phyloP scores from a whole-genome alignment of 257 asterid genomes.

The Ilex aquifolium region DNA sequence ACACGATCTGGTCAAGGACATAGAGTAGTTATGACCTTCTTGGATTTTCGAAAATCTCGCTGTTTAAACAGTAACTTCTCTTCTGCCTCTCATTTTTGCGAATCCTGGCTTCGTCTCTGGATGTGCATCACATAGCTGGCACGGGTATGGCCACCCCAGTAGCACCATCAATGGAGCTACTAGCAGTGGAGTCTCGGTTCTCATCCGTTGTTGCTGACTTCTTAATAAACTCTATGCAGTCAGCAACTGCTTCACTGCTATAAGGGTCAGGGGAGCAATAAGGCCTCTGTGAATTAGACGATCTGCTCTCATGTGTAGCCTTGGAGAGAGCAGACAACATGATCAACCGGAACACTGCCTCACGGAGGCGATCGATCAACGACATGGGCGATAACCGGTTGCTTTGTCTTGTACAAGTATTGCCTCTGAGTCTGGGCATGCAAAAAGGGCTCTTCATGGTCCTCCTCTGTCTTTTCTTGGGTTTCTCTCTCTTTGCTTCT shows the following conservation, averaged over 20 bases:
- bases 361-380: constrained; percentile 40
- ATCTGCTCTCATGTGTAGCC: background rate
- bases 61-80: no score
- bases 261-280: constrained; percentile 19
- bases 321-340: constrained; percentile 38
- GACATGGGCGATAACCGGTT: constrained; percentile 22
- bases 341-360: constrained; percentile 34
- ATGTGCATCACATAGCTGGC: constrained; percentile 13
- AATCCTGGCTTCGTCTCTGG: no score
- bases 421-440: constrained; percentile 24
- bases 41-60: no score
- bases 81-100: no score
- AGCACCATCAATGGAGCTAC: constrained; percentile 9
- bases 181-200: constrained; percentile 8
- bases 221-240: constrained; percentile 44
- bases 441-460: constrained; percentile 26
- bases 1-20: no score
- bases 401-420: constrained; percentile 15
- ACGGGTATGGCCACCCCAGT: constrained; percentile 17
- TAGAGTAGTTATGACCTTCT: no score
- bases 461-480: constrained; percentile 1
- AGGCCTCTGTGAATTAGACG: background rate
- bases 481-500: no score
- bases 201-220: constrained; percentile 22
- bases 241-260: constrained; percentile 36